Conservation (phyloP, 371 early-diverging fungal genomes). For the Funneliformis caledonium region DNA sequence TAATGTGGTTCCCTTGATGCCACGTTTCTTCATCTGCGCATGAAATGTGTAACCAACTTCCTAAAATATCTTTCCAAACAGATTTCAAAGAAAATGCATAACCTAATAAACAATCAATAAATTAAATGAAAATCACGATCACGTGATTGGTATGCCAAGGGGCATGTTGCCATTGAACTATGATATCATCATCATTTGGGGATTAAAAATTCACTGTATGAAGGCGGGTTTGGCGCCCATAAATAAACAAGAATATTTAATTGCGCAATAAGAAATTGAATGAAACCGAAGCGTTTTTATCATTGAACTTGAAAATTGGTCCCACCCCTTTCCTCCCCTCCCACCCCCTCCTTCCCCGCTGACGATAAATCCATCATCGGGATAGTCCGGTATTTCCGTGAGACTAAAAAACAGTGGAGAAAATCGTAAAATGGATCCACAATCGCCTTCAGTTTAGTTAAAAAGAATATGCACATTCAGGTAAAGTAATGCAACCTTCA, state of each 20-base stretch:
- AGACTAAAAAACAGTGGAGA: background rate
- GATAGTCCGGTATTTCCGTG: background rate
- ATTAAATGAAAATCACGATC: background rate
- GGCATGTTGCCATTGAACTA: background rate
- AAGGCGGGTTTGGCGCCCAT: background rate
- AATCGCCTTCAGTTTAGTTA: background rate
- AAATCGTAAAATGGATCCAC: background rate
- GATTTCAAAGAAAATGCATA: background rate
- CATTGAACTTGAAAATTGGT: no score
- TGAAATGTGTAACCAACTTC: background rate
- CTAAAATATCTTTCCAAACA: constrained; percentile 1
- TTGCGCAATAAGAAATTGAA: no score
- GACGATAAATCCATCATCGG: no score
- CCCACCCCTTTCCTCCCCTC: no score
- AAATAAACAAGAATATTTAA: no score
- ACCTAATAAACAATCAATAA: background rate
- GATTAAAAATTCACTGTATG: background rate
- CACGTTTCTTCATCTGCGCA: background rate
- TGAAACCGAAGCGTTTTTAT: no score
- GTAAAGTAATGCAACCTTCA: background rate
- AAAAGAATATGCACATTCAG: background rate
- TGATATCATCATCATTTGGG: background rate
- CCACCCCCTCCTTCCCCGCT: no score
- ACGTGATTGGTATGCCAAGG: background rate
- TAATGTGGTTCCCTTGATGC: background rate